phyloP scores from a whole-genome alignment of 2,329 filamentous ascomycete genomes.

The Drechslerella coelobrocha region DNA sequence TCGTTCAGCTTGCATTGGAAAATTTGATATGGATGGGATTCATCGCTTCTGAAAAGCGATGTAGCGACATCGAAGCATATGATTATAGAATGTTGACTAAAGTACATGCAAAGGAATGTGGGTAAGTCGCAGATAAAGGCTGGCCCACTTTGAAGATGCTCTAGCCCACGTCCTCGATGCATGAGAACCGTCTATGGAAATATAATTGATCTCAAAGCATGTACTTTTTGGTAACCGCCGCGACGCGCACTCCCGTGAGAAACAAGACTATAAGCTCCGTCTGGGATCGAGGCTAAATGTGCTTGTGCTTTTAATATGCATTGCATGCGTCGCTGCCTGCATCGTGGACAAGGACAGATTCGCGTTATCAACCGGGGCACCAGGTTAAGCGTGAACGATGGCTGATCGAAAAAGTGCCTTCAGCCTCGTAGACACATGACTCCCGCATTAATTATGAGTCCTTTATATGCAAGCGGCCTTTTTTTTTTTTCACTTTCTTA shows the following conservation, averaged over 20 bases:
- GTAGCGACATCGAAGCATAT: too few relatives aligned
- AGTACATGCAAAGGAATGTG: constrained; percentile 3
- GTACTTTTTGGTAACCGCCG: neutral
- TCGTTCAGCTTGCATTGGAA: neutral
- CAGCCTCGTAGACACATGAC: constrained; percentile 1
- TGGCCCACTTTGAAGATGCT: neutral
- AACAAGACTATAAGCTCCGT: too few relatives aligned
- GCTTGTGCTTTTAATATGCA: too few relatives aligned
- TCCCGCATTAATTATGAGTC: neutral
- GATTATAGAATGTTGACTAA: too few relatives aligned
- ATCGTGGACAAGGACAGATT: too few relatives aligned
- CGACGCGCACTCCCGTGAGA: neutral
- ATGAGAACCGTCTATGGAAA: neutral
- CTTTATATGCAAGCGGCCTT: too few relatives aligned
- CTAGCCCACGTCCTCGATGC: neutral
- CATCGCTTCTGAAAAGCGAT: too few relatives aligned
- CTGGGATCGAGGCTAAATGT: too few relatives aligned
- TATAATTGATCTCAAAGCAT: neutral
- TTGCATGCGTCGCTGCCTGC: too few relatives aligned
- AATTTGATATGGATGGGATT: neutral
- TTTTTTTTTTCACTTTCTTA: neutral
- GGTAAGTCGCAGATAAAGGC: neutral
- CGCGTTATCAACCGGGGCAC: neutral
- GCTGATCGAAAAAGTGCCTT: neutral
- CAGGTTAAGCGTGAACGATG: neutral